Evolutionary conservation across 306 rosid genomes (phyloP).

Genomic region (Cucumis melo): DNA sequence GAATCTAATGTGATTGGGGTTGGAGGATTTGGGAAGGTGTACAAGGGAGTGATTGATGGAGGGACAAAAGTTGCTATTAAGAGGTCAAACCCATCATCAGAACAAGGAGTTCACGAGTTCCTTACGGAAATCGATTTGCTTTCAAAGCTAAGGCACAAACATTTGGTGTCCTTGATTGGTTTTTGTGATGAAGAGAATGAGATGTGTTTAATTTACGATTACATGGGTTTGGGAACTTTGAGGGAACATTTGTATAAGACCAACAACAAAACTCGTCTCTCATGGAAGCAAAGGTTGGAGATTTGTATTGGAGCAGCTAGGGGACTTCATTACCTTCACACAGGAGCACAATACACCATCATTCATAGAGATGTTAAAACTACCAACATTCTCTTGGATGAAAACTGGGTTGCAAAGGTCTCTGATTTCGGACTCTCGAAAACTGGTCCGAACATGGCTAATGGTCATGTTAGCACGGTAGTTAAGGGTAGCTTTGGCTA

Average conservation of each 20-base stretch:
- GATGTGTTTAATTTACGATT: conserved; percentile 43
- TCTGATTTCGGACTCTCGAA: conserved; percentile 43
- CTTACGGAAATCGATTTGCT: conserved; percentile 47
- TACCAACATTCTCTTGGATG: conserved; percentile 44
- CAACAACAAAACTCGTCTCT: conserved; percentile 28
- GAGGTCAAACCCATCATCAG: conserved; percentile 37
- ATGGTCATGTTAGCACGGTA: conserved; percentile 40
- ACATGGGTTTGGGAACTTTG: conserved; percentile 31
- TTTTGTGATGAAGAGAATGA: conserved; percentile 39
- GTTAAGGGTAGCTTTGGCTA: conserved; percentile 46
- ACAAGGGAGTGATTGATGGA: conserved; percentile 32
- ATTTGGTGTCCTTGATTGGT: conserved; percentile 35
- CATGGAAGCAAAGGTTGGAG: conserved; percentile 42
- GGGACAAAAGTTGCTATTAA: conserved; percentile 36
- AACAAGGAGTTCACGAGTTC: conserved; percentile 42
- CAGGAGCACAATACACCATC: conserved; percentile 41
- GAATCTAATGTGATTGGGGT: conserved; percentile 36
- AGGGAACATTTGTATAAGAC: conserved; percentile 38
- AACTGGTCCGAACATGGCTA: conserved; percentile 34
- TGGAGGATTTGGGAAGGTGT: conserved; percentile 47
- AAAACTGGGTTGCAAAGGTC: conserved; percentile 41
- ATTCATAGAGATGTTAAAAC: conserved; percentile 45
- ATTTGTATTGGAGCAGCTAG: conserved; percentile 48
- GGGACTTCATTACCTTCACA: conserved; percentile 48
- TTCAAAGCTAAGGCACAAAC: conserved; percentile 43